phyloP scores from a whole-genome alignment of 225 moss, liverwort and hornwort genomes.

The Marchantia paleacea region DNA sequence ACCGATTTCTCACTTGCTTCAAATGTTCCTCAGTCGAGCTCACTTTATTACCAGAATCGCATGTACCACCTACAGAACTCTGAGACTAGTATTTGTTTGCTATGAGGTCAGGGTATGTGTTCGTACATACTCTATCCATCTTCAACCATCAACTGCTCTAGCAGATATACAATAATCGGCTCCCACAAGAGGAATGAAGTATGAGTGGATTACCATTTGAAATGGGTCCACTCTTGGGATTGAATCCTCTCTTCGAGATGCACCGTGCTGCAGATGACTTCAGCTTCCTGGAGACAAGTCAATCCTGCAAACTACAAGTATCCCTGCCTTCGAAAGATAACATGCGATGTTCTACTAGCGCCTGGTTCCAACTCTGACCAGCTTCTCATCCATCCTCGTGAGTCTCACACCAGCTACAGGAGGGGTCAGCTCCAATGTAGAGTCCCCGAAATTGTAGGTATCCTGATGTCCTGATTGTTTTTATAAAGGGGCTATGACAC shows the following conservation, averaged over 20 bases:
- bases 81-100: neutral
- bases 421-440: neutral
- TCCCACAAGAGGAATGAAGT: neutral
- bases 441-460: neutral
- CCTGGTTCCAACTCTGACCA: neutral
- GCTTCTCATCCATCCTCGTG: neutral
- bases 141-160: neutral
- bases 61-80: neutral
- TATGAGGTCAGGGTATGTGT: neutral
- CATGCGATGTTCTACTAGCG: no score
- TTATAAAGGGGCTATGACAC: slow-evolving; percentile 4
- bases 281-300: neutral
- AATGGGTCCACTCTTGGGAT: neutral
- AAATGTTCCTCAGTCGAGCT: neutral
- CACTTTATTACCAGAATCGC: neutral
- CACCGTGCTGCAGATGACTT: neutral
- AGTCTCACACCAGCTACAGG: neutral
- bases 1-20: neutral
- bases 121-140: neutral
- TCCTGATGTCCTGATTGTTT: slow-evolving; percentile 6
- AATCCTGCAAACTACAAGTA: neutral
- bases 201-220: neutral
- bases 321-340: neutral
- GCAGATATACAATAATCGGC: neutral
- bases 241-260: neutral